Percentiles rank a stretch among this genome's conserved stretches.
These are phyloP conservation scores for Ramicandelaber brevisporus DNA, from an alignment of 192 early-diverging fungal genomes.

Conservation along the genomic window DNA sequence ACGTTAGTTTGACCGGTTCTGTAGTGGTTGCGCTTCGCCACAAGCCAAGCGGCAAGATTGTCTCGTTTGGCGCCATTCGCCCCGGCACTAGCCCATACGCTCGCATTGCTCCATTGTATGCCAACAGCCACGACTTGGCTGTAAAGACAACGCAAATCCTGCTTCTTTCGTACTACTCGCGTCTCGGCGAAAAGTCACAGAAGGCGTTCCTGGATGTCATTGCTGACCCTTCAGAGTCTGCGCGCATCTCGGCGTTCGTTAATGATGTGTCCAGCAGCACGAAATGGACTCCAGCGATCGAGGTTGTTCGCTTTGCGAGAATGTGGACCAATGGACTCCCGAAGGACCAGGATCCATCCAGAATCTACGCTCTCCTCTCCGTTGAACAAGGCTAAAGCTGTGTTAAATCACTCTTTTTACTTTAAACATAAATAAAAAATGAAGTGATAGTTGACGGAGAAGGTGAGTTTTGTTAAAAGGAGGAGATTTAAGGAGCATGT, in stretches of 20 bases:
- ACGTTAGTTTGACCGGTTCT: constrained; percentile 99
- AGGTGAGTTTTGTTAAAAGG: no score
- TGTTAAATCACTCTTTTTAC: no score
- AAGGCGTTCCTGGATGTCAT: constrained; percentile 95
- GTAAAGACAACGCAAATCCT: constrained; percentile 77
- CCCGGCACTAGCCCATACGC: constrained; percentile 91
- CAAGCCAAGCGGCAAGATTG: constrained; percentile 78
- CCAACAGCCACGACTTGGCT: constrained; percentile 84
- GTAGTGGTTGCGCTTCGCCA: constrained; percentile 86
- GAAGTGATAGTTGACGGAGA: no score
- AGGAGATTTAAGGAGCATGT: no score
- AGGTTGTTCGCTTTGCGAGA: constrained; percentile 98
- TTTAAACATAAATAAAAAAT: no score
- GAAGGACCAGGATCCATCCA: no score
- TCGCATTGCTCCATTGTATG: constrained; percentile 94
- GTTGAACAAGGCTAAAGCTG: no score
- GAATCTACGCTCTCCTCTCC: no score
- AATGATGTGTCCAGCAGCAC: constrained; percentile 99
- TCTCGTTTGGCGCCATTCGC: constrained; percentile 36
- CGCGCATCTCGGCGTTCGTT: constrained; percentile 93
- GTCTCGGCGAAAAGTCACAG: constrained; percentile 98
- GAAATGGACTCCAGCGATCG: constrained; percentile 91
- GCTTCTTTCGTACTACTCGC: constrained; percentile 81
- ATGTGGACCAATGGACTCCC: no score
- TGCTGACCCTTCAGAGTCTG: constrained; percentile 79